phyloP scores from a whole-genome alignment of 2,329 filamentous ascomycete species.

The Talaromyces sp. region DNA sequence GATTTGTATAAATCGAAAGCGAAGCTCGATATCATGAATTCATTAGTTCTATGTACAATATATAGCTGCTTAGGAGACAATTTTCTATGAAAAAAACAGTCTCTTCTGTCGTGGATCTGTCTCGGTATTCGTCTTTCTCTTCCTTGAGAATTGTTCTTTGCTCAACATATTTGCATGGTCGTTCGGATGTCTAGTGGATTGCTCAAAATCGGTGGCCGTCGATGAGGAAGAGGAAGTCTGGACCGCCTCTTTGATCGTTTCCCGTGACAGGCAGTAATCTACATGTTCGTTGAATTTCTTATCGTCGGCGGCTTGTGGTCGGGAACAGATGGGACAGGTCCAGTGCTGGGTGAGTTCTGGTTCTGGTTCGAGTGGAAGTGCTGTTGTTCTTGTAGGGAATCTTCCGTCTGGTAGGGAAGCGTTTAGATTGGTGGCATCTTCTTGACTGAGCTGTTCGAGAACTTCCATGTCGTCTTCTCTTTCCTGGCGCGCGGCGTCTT shows the following conservation, averaged over 20 bases:
- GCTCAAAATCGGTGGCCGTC: not conserved
- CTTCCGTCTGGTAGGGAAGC: not conserved
- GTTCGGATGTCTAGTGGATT: not conserved
- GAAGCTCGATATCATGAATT: not conserved
- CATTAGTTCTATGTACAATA: conserved; percentile 3
- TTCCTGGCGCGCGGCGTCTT: conserved; percentile 58
- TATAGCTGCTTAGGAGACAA: not conserved
- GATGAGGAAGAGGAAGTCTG: conserved; percentile 41
- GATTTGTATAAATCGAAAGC: not conserved
- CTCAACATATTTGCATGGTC: not conserved
- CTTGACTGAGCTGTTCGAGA: conserved; percentile 60
- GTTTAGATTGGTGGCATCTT: conserved; percentile 25
- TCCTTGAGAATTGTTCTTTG: conserved; percentile 9
- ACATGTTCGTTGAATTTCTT: conserved; percentile 83
- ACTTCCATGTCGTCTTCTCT: conserved; percentile 59
- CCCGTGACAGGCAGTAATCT: conserved; percentile 80
- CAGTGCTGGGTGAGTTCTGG: conserved; percentile 53
- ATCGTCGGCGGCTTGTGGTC: conserved; percentile 72
- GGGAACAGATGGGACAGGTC: conserved; percentile 84
- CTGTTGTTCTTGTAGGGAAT: not conserved
- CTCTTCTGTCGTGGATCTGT: conserved; percentile 13
- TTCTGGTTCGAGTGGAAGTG: not conserved
- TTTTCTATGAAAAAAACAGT: conserved; percentile 16
- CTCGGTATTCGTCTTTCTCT: conserved; percentile 12
- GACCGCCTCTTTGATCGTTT: conserved; percentile 79